Percentiles rank a stretch among this genome's conserved stretches.
phyloP scores from a whole-genome alignment of 371 early-diverging fungal genomes.

The Mycotypha africana region DNA sequence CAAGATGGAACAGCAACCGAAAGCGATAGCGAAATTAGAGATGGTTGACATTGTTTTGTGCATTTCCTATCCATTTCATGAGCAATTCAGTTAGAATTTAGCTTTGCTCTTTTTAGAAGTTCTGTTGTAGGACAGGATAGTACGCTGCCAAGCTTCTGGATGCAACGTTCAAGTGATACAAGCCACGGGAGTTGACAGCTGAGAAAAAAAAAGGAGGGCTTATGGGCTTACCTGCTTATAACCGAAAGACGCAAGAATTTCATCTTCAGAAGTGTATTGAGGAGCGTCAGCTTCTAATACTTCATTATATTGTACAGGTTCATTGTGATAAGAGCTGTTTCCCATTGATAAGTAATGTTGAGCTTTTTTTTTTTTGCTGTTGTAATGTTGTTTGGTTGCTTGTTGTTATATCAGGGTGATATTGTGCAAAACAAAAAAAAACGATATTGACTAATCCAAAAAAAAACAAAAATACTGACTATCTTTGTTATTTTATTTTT shows the following conservation, averaged over 20 bases:
- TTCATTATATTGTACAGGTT: slow-evolving; percentile 6
- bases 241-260: slow-evolving; percentile 48
- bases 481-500: slow-evolving; percentile 13
- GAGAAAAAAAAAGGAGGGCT: neutral
- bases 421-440: slow-evolving; percentile 6
- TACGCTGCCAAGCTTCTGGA: no score
- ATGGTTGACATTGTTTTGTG: slow-evolving; percentile 60
- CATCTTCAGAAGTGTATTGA: slow-evolving; percentile 34
- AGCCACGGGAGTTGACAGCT: neutral
- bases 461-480: slow-evolving; percentile 8
- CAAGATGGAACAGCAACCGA: slow-evolving; percentile 56
- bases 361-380: slow-evolving; percentile 10
- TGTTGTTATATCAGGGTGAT: no score
- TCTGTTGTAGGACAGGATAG: no score
- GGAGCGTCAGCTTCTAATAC: slow-evolving; percentile 20
- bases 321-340: neutral
- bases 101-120: no score
- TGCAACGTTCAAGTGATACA: no score
- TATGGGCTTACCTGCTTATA: slow-evolving; percentile 52
- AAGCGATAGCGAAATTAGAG: slow-evolving; percentile 60
- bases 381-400: neutral
- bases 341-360: slow-evolving; percentile 1
- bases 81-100: neutral
- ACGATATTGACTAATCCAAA: slow-evolving; percentile 19
- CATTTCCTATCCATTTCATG: slow-evolving; percentile 40